phyloP scores from a whole-genome alignment of 352 stramenopile species.

The Phytophthora quininea region DNA sequence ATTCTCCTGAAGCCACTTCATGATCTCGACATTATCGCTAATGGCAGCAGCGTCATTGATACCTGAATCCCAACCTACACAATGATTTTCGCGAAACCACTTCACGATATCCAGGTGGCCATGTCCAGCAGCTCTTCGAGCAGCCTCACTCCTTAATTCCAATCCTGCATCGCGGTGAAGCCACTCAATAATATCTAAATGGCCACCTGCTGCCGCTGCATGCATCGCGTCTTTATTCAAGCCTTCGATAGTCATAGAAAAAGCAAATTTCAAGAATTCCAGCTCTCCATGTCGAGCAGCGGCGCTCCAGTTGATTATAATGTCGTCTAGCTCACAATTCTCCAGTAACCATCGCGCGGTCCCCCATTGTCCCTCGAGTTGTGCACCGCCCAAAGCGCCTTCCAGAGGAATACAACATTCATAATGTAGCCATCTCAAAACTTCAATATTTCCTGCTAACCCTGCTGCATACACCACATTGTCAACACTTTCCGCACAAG shows the following conservation, averaged over 20 bases:
- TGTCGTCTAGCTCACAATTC: conserved; percentile 10
- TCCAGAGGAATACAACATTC: conserved; percentile 7
- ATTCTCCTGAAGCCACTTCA: conserved; percentile 17
- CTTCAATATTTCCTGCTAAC: conserved; percentile 6
- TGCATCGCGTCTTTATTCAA: conserved; percentile 6
- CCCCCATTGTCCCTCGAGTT: conserved; percentile 6
- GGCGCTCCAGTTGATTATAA: conserved; percentile 8
- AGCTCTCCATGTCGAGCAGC: conserved; percentile 10
- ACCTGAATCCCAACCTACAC: background rate
- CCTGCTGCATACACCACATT: conserved; percentile 18
- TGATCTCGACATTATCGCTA: conserved; percentile 6
- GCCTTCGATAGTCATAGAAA: conserved; percentile 3
- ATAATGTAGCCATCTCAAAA: conserved; percentile 11
- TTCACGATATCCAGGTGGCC: conserved; percentile 12
- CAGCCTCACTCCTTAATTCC: conserved; percentile 10
- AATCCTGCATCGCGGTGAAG: conserved; percentile 7
- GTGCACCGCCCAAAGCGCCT: conserved; percentile 10
- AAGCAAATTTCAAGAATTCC: conserved; percentile 13
- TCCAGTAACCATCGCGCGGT: conserved; percentile 19
- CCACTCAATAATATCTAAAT: conserved; percentile 26
- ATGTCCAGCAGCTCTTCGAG: conserved; percentile 10
- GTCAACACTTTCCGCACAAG: conserved; percentile 5
- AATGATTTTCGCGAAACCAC: conserved; percentile 21
- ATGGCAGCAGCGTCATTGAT: conserved; percentile 15
- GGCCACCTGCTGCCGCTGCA: conserved; percentile 8